phyloP scores from a whole-genome alignment of 352 stramenopile species.

The Phytophthora chlamydospora region DNA sequence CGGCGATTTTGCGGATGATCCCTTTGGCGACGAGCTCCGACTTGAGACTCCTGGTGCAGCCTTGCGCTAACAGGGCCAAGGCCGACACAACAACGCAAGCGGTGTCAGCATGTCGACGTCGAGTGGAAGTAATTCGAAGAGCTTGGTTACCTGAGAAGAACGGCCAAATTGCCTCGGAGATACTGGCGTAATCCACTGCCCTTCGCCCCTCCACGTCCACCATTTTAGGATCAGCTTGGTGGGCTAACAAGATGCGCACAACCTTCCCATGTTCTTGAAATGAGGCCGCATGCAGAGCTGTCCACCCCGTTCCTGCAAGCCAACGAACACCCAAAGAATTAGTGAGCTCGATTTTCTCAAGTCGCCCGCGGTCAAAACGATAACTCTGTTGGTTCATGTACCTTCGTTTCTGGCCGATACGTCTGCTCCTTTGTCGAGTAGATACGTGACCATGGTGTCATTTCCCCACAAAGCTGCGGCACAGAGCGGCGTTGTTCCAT shows the following conservation, averaged over 20 bases:
- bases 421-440: slow-evolving; percentile 62
- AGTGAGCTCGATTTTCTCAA: slow-evolving; percentile 2
- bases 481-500: slow-evolving; percentile 69
- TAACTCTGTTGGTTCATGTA: slow-evolving; percentile 9
- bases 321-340: not conserved
- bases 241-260: slow-evolving; percentile 55
- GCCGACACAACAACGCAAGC: not conserved
- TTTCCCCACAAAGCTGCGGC: slow-evolving; percentile 70
- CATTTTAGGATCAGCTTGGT: slow-evolving; percentile 53
- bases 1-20: slow-evolving; percentile 69
- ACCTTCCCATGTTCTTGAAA: slow-evolving; percentile 77
- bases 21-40: slow-evolving; percentile 61
- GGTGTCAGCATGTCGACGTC: not conserved
- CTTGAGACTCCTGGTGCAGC: slow-evolving; percentile 59
- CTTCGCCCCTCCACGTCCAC: slow-evolving; percentile 52
- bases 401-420: slow-evolving; percentile 64
- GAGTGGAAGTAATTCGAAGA: not conserved
- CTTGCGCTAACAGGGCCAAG: slow-evolving; percentile 35
- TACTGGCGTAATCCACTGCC: slow-evolving; percentile 71
- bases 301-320: slow-evolving; percentile 60
- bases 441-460: slow-evolving; percentile 63
- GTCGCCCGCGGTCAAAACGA: too few species aligned
- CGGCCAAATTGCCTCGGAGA: slow-evolving; percentile 75
- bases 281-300: slow-evolving; percentile 62
- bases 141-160: slow-evolving; percentile 56